These are phyloP conservation scores for Suillus spraguei DNA, from an alignment of 768 basidiomycete genomes.

Conservation along the genomic window DNA sequence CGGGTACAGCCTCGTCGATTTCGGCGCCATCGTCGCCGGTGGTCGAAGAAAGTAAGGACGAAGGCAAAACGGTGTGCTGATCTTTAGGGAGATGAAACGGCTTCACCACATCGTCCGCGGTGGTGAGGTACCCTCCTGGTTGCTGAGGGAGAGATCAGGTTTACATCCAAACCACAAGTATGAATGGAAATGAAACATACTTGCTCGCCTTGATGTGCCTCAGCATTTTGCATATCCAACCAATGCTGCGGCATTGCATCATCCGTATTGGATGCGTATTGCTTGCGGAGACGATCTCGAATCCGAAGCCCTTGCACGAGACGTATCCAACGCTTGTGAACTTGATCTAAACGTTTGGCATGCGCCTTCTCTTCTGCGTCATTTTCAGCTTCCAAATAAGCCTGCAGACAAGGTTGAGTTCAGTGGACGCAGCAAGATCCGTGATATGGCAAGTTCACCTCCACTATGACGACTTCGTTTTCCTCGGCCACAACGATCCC, in stretches of 20 bases:
- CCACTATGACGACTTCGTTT: conserved; percentile 70
- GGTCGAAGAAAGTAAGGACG: conserved; percentile 17
- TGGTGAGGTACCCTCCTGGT: conserved; percentile 65
- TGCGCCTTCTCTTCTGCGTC: conserved; percentile 77
- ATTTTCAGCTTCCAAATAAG: conserved; percentile 82
- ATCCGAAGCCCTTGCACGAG: conserved; percentile 89
- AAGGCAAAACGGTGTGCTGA: conserved; percentile 30
- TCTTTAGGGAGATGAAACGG: conserved; percentile 71
- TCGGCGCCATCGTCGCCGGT: conserved; percentile 35
- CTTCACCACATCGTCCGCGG: conserved; percentile 73
- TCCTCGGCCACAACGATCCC: conserved; percentile 89
- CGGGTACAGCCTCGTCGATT: conserved; percentile 26
- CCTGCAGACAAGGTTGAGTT: conserved; percentile 47
- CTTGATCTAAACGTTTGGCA: conserved; percentile 74
- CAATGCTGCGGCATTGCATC: conserved; percentile 15
- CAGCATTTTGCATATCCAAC: conserved; percentile 21
- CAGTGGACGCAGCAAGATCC: not conserved
- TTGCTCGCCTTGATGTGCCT: conserved; percentile 24
- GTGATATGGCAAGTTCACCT: conserved; percentile 49
- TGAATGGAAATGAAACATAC: conserved; percentile 17
- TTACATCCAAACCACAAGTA: not conserved
- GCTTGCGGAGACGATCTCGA: conserved; percentile 76
- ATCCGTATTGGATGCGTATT: conserved; percentile 52
- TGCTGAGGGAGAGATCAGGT: conserved; percentile 16
- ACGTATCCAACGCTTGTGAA: conserved; percentile 85